Evolutionary conservation across 345 rosid genomes (phyloP).

Genomic region (Syzygium oleosum): DNA sequence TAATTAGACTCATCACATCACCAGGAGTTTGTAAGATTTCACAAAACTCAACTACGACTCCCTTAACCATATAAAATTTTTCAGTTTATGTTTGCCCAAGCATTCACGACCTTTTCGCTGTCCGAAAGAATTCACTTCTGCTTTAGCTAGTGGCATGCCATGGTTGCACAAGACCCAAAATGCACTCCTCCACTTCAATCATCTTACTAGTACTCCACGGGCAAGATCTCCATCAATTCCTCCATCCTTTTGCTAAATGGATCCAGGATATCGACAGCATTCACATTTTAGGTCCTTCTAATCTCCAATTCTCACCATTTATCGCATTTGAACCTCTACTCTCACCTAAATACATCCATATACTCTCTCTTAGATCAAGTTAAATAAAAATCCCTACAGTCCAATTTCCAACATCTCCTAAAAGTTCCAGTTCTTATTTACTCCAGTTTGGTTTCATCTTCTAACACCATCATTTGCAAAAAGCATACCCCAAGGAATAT

Average conservation of each 20-base stretch:
- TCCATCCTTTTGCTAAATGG: background rate
- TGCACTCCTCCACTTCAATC: background rate
- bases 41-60: background rate
- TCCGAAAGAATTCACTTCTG: background rate
- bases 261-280: background rate
- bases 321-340: background rate
- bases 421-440: background rate
- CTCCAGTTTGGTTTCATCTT: background rate
- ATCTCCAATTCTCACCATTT: background rate
- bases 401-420: background rate
- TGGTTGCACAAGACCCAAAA: background rate
- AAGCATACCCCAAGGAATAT: background rate
- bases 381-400: background rate
- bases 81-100: background rate
- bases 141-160: background rate
- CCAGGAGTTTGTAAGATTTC: background rate
- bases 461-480: background rate
- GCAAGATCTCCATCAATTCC: background rate
- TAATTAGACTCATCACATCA: background rate
- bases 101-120: background rate
- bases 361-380: background rate
- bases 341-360: background rate
- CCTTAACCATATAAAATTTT: background rate
- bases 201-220: background rate
- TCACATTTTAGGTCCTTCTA: background rate